phyloP scores from a whole-genome alignment of 2,329 filamentous ascomycete species.

The Didymella sp. region DNA sequence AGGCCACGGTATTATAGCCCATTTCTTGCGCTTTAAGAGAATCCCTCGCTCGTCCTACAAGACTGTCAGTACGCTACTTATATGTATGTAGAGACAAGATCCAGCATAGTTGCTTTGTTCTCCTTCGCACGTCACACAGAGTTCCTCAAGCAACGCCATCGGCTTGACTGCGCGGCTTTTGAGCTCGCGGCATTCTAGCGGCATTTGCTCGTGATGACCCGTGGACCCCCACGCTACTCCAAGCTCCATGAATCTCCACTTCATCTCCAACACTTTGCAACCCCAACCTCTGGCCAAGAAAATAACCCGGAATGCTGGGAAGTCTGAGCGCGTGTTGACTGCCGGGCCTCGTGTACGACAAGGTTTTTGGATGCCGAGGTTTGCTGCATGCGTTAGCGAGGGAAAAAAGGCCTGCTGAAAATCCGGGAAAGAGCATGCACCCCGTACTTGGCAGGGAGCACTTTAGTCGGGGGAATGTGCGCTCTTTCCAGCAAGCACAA shows the following conservation, averaged over 20 bases:
- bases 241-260: conserved; percentile 9
- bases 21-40: too few species aligned
- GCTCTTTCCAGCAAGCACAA: too few species aligned
- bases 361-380: background rate
- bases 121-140: conserved; percentile 1
- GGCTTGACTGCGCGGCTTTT: conserved; percentile 14
- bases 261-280: conserved; percentile 11
- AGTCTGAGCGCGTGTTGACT: background rate
- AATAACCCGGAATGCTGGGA: conserved; percentile 8
- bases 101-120: background rate
- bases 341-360: background rate
- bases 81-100: background rate
- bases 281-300: conserved; percentile 9
- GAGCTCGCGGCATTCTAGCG: conserved; percentile 2
- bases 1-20: too few species aligned
- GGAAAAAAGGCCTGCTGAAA: background rate
- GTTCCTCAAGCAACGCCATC: conserved; percentile 4
- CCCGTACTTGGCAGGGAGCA: background rate
- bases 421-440: background rate
- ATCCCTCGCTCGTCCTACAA: background rate
- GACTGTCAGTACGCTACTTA: background rate
- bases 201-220: background rate
- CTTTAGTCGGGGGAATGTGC: background rate
- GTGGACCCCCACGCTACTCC: conserved; percentile 15
- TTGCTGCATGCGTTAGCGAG: background rate